Conservation (phyloP, 176 grass and related monocot genomes). For the Calamus simplicifolius region DNA sequence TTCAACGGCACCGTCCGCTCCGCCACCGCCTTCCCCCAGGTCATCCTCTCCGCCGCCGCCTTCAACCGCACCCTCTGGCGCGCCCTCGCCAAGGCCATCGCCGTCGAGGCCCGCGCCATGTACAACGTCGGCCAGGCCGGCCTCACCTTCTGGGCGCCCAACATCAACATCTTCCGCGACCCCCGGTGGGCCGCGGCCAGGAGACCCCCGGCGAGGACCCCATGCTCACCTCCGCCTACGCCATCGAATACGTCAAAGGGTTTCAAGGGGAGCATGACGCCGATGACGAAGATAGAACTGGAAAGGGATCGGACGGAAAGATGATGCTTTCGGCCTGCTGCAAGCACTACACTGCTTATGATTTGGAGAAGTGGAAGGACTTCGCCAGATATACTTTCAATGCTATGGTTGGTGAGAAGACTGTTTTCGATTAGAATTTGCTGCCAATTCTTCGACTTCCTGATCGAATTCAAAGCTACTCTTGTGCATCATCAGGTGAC, state of each 20-base stretch:
- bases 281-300: background rate
- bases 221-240: constrained; percentile 45
- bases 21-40: constrained; percentile 67
- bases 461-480: too few relatives aligned
- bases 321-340: constrained; percentile 90
- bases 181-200: constrained; percentile 81
- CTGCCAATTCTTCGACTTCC: background rate
- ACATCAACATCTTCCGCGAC: constrained; percentile 97
- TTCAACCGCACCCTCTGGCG: constrained; percentile 89
- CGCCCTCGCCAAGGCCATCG: constrained; percentile 41
- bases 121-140: constrained; percentile 78
- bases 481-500: constrained; percentile 38
- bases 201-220: constrained; percentile 95
- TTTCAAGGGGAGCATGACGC: constrained; percentile 53
- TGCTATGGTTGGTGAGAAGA: constrained; percentile 40
- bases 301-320: background rate
- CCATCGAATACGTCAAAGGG: constrained; percentile 67
- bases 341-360: constrained; percentile 85
- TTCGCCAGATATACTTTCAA: constrained; percentile 76
- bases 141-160: constrained; percentile 91
- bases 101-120: constrained; percentile 79
- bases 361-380: constrained; percentile 75
- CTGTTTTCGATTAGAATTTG: background rate
- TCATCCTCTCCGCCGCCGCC: constrained; percentile 70
- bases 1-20: constrained; percentile 54